Evolutionary conservation across 1,284 basidiomycete species (phyloP).

Genomic region (Peniophora sp.): DNA sequence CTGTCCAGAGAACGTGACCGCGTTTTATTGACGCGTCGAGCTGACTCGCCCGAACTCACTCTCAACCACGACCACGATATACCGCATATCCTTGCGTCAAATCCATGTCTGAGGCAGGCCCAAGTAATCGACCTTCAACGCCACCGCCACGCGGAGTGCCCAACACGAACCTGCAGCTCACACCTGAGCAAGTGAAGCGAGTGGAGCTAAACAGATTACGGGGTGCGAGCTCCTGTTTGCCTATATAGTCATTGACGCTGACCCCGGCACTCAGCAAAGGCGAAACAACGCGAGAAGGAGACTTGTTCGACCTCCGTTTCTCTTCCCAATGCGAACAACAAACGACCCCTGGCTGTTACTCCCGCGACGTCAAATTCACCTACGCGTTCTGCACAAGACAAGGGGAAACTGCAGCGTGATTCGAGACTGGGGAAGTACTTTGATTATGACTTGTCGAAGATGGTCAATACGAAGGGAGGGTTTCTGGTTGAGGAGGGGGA

Average conservation of each 20-base stretch:
- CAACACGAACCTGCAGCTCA: constrained; percentile 17
- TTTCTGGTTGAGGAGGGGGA: constrained; percentile 83
- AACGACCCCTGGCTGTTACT: constrained; percentile 23
- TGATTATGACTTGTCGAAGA: constrained; percentile 95
- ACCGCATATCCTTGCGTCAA: neutral
- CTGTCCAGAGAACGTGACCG: neutral
- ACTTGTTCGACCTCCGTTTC: constrained; percentile 38
- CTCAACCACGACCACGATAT: neutral
- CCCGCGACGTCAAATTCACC: constrained; percentile 52
- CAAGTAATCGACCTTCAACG: constrained; percentile 14
- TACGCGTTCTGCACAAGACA: constrained; percentile 35
- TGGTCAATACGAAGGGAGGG: constrained; percentile 92
- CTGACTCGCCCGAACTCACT: neutral
- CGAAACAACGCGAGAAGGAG: constrained; percentile 34
- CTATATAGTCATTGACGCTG: no score
- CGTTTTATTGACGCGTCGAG: constrained; percentile 9
- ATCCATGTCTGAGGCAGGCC: neutral
- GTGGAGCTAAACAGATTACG: constrained; percentile 35
- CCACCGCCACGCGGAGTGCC: constrained; percentile 17
- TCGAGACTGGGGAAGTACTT: constrained; percentile 80
- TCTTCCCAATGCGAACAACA: constrained; percentile 21
- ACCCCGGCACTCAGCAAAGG: constrained; percentile 26
- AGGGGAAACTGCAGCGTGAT: constrained; percentile 58
- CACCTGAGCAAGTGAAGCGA: constrained; percentile 30
- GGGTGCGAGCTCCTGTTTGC: constrained; percentile 34